Evolutionary conservation across 2,329 filamentous ascomycete genomes (phyloP).

Genomic region (Pyrenophora teres): DNA sequence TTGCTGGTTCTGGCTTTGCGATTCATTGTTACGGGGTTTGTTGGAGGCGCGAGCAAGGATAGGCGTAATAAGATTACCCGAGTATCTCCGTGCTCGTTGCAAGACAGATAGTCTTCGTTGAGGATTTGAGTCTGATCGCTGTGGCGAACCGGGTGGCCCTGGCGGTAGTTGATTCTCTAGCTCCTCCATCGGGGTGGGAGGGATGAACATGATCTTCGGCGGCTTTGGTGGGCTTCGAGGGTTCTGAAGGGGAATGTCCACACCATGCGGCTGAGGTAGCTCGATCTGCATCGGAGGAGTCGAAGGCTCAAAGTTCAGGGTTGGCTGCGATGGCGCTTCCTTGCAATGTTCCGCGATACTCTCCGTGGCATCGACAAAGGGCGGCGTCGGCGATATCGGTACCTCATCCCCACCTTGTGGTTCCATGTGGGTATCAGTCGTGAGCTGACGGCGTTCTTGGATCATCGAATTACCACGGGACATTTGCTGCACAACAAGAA

Average conservation of each 20-base stretch:
- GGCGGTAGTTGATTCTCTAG: conserved; percentile 49
- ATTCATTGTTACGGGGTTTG: conserved; percentile 31
- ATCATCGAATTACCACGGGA: conserved; percentile 37
- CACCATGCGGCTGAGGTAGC: conserved; percentile 28
- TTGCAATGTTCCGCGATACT: conserved; percentile 6
- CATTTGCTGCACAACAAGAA: conserved; percentile 65
- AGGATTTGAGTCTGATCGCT: conserved; percentile 42
- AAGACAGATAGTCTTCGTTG: conserved; percentile 48
- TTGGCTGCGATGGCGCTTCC: conserved; percentile 27
- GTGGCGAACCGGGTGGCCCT: conserved; percentile 33
- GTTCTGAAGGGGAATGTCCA: conserved; percentile 64
- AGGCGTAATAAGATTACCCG: conserved; percentile 51
- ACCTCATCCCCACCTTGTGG: conserved; percentile 24
- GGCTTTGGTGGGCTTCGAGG: conserved; percentile 63
- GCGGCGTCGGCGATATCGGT: conserved; percentile 30
- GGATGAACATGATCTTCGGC: conserved; percentile 60
- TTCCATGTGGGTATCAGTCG: conserved; percentile 19
- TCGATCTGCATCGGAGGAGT: conserved; percentile 43
- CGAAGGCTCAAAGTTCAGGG: conserved; percentile 41
- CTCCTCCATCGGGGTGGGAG: conserved; percentile 58
- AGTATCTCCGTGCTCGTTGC: conserved; percentile 53
- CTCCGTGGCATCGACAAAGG: conserved; percentile 33
- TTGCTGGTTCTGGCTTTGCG: conserved; percentile 22
- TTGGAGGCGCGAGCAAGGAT: conserved; percentile 43
- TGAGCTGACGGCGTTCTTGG: conserved; percentile 22